Conservation (phyloP, 139 green algal genomes). For the Chlorella sorokiniana region DNA sequence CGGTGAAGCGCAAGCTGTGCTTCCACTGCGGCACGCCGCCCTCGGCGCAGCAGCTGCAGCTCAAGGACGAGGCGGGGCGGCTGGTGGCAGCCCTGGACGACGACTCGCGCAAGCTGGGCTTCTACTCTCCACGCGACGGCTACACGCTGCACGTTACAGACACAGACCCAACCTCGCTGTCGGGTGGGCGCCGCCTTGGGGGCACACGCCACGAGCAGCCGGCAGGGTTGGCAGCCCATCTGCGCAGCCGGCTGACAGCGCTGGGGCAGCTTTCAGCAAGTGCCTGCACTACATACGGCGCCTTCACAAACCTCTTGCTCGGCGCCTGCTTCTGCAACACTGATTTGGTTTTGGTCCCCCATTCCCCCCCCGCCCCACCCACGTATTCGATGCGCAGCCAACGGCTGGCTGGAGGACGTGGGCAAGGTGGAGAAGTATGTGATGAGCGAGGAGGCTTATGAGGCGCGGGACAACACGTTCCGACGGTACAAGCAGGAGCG, state of each 20-base stretch:
- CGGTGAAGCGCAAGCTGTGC: constrained; percentile 90
- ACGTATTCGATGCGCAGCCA: constrained; percentile 45
- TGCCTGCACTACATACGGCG: too few relatives aligned
- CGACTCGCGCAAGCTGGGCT: constrained; percentile 85
- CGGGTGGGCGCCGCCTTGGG: neutral
- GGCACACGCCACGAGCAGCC: neutral
- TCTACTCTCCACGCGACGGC: constrained; percentile 91
- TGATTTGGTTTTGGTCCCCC: neutral
- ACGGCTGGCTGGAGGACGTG: constrained; percentile 96
- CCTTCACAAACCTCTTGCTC: neutral
- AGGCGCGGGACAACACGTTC: constrained; percentile 90
- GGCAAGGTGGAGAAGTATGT: constrained; percentile 96
- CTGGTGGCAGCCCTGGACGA: constrained; percentile 64
- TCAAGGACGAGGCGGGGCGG: constrained; percentile 77
- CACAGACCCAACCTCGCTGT: constrained; percentile 81
- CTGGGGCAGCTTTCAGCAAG: too few relatives aligned
- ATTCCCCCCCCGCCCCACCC: neutral
- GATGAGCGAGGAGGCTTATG: constrained; percentile 96
- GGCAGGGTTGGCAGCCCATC: neutral
- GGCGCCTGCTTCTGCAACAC: neutral
- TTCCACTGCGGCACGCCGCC: constrained; percentile 86
- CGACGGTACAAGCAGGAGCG: constrained; percentile 82
- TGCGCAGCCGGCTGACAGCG: too few relatives aligned
- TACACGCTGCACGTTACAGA: constrained; percentile 90
- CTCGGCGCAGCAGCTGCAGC: constrained; percentile 78